phyloP scores from a whole-genome alignment of 805 yeast genomes.

The Komagataella populi region DNA sequence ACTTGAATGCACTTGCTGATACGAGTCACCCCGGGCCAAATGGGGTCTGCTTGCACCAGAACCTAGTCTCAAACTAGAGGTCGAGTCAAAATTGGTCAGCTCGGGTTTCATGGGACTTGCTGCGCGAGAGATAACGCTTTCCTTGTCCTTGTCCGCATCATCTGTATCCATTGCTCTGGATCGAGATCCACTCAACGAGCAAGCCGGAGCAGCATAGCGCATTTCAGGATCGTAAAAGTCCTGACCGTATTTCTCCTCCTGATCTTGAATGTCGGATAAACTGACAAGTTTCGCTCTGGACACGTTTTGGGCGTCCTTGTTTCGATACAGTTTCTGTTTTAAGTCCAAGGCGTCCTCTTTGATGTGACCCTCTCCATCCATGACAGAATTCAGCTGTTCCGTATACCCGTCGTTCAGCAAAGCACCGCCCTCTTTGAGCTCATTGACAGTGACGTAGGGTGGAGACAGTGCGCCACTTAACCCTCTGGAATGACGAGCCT shows the following conservation, averaged over 20 bases:
- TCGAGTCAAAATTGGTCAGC: neutral
- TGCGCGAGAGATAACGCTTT: neutral
- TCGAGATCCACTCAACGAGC: neutral
- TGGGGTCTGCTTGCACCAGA: constrained; percentile 27
- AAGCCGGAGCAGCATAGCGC: neutral
- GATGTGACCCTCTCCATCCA: constrained; percentile 41
- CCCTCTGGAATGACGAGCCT: constrained; percentile 4
- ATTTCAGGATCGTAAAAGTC: neutral
- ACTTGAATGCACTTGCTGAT: constrained; percentile 39
- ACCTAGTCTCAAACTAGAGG: constrained; percentile 3
- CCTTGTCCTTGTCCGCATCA: neutral
- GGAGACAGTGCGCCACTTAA: constrained; percentile 4
- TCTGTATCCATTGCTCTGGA: neutral
- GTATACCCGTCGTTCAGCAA: constrained; percentile 45
- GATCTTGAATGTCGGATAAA: neutral
- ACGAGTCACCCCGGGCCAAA: constrained; percentile 68
- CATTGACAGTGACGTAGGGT: constrained; percentile 24
- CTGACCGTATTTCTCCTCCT: neutral
- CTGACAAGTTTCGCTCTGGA: neutral
- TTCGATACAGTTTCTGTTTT: constrained; percentile 5
- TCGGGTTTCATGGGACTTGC: neutral
- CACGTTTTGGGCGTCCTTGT: neutral
- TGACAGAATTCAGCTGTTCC: constrained; percentile 34
- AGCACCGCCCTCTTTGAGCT: constrained; percentile 32
- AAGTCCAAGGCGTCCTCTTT: constrained; percentile 29